phyloP scores from a whole-genome alignment of 2,329 filamentous ascomycete genomes.

The Lasiodiplodia sp. region DNA sequence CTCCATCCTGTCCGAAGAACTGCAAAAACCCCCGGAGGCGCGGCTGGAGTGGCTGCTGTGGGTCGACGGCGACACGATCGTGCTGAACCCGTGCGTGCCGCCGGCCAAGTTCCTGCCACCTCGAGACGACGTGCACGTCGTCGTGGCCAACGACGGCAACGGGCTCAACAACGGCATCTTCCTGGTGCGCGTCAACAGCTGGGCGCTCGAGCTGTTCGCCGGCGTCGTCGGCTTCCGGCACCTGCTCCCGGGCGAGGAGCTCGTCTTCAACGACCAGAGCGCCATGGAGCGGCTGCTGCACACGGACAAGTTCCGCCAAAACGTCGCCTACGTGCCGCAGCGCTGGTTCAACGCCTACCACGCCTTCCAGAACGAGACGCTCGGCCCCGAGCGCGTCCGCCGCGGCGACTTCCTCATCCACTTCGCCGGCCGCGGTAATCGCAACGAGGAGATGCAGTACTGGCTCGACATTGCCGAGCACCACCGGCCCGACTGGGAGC shows the following conservation, averaged over 20 bases:
- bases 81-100: conserved; percentile 22
- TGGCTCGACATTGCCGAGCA: conserved; percentile 49
- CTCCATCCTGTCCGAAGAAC: not conserved
- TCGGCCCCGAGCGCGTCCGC: conserved; percentile 41
- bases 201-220: conserved; percentile 50
- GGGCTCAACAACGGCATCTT: conserved; percentile 56
- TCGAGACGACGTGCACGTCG: conserved; percentile 31
- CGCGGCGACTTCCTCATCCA: conserved; percentile 54
- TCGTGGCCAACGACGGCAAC: conserved; percentile 50
- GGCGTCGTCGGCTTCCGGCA: conserved; percentile 49
- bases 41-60: conserved; percentile 15
- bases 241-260: conserved; percentile 45
- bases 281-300: conserved; percentile 51
- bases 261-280: conserved; percentile 50
- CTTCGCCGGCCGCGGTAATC: conserved; percentile 48
- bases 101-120: conserved; percentile 8
- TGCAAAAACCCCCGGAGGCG: not conserved
- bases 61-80: conserved; percentile 20
- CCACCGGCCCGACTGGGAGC: conserved; percentile 49
- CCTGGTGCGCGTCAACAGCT: conserved; percentile 49
- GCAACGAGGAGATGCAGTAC: conserved; percentile 45
- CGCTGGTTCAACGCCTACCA: conserved; percentile 56
- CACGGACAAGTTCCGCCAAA: conserved; percentile 42
- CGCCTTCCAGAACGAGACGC: conserved; percentile 47
- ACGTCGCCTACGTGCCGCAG: conserved; percentile 49